A percentile compares a stretch with the other conserved stretches of the same genome.
phyloP scores from a whole-genome alignment of 2,329 filamentous ascomycete species.

The Parasarocladium wereldwijsianum region DNA sequence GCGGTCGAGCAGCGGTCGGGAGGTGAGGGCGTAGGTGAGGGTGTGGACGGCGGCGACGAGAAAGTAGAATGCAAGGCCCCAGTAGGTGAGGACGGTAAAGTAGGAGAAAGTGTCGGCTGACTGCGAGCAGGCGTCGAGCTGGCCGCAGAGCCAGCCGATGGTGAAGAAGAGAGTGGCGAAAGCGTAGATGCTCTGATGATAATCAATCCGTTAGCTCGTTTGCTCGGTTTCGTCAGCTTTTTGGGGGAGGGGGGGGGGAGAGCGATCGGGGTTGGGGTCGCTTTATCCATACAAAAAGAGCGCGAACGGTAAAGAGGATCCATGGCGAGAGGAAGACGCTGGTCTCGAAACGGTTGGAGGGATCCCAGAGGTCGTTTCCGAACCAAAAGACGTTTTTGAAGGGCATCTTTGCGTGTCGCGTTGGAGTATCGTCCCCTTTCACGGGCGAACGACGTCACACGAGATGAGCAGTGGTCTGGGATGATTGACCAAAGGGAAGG shows the following conservation, averaged over 20 bases:
- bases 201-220: conserved; percentile 11
- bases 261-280: background rate
- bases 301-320: conserved; percentile 42
- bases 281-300: conserved; percentile 30
- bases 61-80: conserved; percentile 72
- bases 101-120: conserved; percentile 54
- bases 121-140: conserved; percentile 27
- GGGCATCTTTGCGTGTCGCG: conserved; percentile 2
- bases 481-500: background rate
- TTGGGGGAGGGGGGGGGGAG: background rate
- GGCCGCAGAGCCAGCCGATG: conserved; percentile 49
- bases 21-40: conserved; percentile 43
- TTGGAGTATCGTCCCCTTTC: too few species aligned
- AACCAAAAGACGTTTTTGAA: conserved; percentile 20
- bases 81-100: conserved; percentile 73
- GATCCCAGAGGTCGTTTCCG: conserved; percentile 31
- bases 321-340: conserved; percentile 66
- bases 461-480: background rate
- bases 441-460: too few species aligned
- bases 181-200: conserved; percentile 43
- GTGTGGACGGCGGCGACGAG: conserved; percentile 55
- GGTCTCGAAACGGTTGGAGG: conserved; percentile 56
- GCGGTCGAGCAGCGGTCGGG: conserved; percentile 38
- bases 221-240: background rate
- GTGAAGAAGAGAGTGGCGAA: conserved; percentile 56